phyloP scores from a whole-genome alignment of 192 early-diverging fungal species.

The Podila epicladia region DNA sequence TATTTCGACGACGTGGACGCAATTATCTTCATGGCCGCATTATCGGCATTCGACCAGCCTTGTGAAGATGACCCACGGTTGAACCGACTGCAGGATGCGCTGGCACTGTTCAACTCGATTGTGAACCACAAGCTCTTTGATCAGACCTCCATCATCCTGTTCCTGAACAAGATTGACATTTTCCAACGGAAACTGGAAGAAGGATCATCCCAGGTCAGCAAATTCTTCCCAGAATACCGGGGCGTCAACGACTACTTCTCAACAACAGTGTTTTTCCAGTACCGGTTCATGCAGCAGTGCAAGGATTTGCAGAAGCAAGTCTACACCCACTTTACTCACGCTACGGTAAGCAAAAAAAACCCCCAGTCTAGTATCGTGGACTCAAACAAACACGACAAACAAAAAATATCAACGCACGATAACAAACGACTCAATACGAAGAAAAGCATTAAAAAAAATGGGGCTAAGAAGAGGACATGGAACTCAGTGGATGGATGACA shows the following conservation, averaged over 20 bases:
- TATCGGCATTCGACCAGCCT: conserved; percentile 71
- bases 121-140: conserved; percentile 60
- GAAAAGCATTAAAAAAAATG: too few relatives aligned
- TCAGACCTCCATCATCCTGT: conserved; percentile 66
- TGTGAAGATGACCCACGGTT: conserved; percentile 69
- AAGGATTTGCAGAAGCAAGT: conserved; percentile 56
- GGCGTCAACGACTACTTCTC: conserved; percentile 60
- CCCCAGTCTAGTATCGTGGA: too few relatives aligned
- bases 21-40: conserved; percentile 74
- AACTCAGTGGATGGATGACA: too few relatives aligned
- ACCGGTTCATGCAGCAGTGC: conserved; percentile 53
- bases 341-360: conserved; percentile 49
- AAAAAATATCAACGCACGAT: not conserved
- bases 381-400: too few relatives aligned
- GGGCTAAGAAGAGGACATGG: too few relatives aligned
- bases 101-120: conserved; percentile 55
- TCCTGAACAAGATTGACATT: conserved; percentile 75
- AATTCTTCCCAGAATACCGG: conserved; percentile 66
- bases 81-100: conserved; percentile 62
- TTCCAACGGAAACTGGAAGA: conserved; percentile 62
- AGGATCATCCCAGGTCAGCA: conserved; percentile 48
- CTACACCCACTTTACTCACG: conserved; percentile 60
- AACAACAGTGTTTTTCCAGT: conserved; percentile 58
- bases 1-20: conserved; percentile 78
- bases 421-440: not conserved